Percentiles rank a stretch among this genome's conserved stretches.
phyloP scores from a whole-genome alignment of 495 filamentous ascomycete species.

The Tuber magnatum region DNA sequence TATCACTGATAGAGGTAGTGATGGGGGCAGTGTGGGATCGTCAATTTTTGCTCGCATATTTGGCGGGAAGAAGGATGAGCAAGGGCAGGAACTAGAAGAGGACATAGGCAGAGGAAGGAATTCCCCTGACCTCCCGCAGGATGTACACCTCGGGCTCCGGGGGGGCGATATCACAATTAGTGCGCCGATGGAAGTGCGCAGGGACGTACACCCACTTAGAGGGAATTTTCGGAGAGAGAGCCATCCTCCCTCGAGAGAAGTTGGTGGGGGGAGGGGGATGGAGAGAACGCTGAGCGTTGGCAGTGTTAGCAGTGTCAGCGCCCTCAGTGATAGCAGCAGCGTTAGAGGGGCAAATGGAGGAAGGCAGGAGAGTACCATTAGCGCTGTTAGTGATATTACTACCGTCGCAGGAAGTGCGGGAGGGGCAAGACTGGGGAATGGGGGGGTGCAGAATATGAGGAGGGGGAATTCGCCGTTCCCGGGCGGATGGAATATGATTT shows the following conservation, averaged over 20 bases:
- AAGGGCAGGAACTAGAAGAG: background rate
- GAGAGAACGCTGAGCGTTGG: background rate
- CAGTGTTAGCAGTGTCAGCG: background rate
- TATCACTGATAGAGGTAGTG: background rate
- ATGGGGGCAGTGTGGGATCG: background rate
- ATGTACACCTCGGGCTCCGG: background rate
- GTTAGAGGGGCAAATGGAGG: background rate
- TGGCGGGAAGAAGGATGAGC: background rate
- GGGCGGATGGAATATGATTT: slow-evolving; percentile 25
- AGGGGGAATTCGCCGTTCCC: slow-evolving; percentile 19
- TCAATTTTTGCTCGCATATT: background rate
- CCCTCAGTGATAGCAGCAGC: background rate
- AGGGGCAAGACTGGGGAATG: background rate
- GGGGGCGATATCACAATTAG: background rate
- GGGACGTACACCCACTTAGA: background rate
- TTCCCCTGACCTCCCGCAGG: background rate
- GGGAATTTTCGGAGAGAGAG: background rate
- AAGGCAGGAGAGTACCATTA: background rate
- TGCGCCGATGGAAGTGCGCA: background rate
- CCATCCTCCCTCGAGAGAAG: background rate
- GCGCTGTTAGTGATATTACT: background rate
- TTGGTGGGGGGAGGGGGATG: background rate
- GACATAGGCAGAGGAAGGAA: background rate
- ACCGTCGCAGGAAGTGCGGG: background rate
- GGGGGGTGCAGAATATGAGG: slow-evolving; percentile 14